Percentiles rank a stretch among this genome's conserved stretches.
These are phyloP conservation scores for Gryganskiella cystojenkinii DNA, from an alignment of 192 early-diverging fungal genomes.

Conservation along the genomic window DNA sequence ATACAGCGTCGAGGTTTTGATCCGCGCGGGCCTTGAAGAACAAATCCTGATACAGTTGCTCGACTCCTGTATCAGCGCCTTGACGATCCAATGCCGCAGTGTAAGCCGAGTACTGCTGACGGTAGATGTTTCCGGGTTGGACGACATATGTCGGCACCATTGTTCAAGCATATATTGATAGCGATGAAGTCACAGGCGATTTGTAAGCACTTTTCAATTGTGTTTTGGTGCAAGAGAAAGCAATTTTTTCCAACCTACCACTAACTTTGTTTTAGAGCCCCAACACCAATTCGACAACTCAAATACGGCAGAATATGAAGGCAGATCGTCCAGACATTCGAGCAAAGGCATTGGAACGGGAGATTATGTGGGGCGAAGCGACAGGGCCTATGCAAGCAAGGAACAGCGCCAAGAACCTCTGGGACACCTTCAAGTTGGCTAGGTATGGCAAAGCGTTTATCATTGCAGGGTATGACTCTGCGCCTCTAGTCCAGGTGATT, in stretches of 20 bases:
- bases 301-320: slow-evolving; percentile 9
- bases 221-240: neutral
- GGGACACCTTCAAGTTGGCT: slow-evolving; percentile 14
- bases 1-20: too few relatives aligned
- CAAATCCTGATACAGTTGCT: slow-evolving; percentile 10
- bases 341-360: neutral
- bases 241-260: neutral
- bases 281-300: slow-evolving; percentile 1
- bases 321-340: slow-evolving; percentile 6
- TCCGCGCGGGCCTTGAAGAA: slow-evolving; percentile 1
- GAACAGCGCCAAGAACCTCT: slow-evolving; percentile 18
- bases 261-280: slow-evolving; percentile 1
- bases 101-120: slow-evolving; percentile 32
- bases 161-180: slow-evolving; percentile 2
- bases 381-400: slow-evolving; percentile 8
- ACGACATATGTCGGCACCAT: slow-evolving; percentile 18
- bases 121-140: slow-evolving; percentile 15
- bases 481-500: slow-evolving; percentile 18
- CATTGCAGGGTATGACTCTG: slow-evolving; percentile 17
- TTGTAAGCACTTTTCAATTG: neutral
- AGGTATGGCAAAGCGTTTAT: slow-evolving; percentile 20
- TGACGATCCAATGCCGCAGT: slow-evolving; percentile 9
- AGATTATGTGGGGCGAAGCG: slow-evolving; percentile 10
- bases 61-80: neutral
- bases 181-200: neutral